These are phyloP conservation scores for Magnolia officinalis DNA, from an alignment of 164 flowering plant species.

Conservation along the genomic window DNA sequence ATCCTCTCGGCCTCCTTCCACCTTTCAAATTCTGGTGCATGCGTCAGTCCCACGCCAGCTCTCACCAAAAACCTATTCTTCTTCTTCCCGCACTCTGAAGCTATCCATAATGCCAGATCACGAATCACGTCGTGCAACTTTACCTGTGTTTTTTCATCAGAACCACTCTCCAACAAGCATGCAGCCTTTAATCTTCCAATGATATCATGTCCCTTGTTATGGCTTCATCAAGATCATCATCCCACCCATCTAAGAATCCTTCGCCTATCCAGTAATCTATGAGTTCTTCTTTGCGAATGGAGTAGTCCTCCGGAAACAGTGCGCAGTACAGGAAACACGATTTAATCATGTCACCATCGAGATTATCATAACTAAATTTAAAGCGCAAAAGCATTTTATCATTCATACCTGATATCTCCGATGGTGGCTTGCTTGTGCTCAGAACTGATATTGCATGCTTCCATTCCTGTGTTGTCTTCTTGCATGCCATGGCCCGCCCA, in stretches of 20 bases:
- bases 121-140: constrained; percentile 39
- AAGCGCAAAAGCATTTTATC: background rate
- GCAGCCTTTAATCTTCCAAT: constrained; percentile 15
- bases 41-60: too few relatives aligned
- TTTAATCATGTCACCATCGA: background rate
- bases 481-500: constrained; percentile 7
- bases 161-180: constrained; percentile 15
- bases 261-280: constrained; percentile 16
- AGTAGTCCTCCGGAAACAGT: constrained; percentile 11
- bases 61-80: too few relatives aligned
- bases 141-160: constrained; percentile 4
- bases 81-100: too few relatives aligned
- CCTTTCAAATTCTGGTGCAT: too few relatives aligned
- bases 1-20: too few relatives aligned
- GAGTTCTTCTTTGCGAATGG: constrained; percentile 6
- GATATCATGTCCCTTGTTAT: constrained; percentile 20
- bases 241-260: constrained; percentile 18
- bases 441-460: too few relatives aligned
- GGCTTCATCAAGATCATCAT: constrained; percentile 1
- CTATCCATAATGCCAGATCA: constrained; percentile 20
- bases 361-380: constrained; percentile 6
- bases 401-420: constrained; percentile 2
- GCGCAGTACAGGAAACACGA: constrained; percentile 10
- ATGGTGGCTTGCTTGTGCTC: background rate
- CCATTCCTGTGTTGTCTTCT: constrained; percentile 3